Conservation (phyloP, 2,329 filamentous ascomycete species). For the Trichoderma harzianum region DNA sequence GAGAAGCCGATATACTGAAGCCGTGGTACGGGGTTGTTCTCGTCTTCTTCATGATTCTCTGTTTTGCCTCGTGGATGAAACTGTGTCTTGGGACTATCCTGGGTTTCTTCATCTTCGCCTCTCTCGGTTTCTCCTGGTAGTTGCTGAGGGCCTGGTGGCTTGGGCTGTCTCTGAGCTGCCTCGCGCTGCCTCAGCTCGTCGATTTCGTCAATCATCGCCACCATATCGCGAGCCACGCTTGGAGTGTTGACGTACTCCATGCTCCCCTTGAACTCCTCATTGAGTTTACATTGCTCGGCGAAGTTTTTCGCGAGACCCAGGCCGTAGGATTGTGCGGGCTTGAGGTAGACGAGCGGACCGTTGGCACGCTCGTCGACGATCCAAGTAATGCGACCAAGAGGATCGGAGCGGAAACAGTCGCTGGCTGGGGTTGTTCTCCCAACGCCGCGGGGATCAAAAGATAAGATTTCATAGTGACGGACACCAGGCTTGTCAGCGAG, state of each 20-base stretch:
- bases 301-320: slow-evolving; percentile 26
- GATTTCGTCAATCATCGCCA: slow-evolving; percentile 39
- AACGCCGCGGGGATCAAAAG: slow-evolving; percentile 43
- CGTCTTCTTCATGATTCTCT: background rate
- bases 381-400: slow-evolving; percentile 28
- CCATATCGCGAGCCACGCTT: slow-evolving; percentile 41
- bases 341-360: slow-evolving; percentile 24
- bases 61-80: background rate
- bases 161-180: background rate
- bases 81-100: background rate
- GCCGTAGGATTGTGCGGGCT: background rate
- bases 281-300: slow-evolving; percentile 24
- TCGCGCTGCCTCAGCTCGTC: slow-evolving; percentile 28
- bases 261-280: slow-evolving; percentile 27
- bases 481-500: slow-evolving; percentile 25
- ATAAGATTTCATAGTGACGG: slow-evolving; percentile 39
- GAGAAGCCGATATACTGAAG: slow-evolving; percentile 49
- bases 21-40: slow-evolving; percentile 10
- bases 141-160: background rate
- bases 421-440: slow-evolving; percentile 35
- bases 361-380: slow-evolving; percentile 30
- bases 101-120: background rate
- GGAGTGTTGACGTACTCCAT: slow-evolving; percentile 34
- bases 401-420: slow-evolving; percentile 35
- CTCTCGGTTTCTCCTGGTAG: background rate